Conservation (phyloP, 2,329 filamentous ascomycete species). For the Exophiala alcalophila region DNA sequence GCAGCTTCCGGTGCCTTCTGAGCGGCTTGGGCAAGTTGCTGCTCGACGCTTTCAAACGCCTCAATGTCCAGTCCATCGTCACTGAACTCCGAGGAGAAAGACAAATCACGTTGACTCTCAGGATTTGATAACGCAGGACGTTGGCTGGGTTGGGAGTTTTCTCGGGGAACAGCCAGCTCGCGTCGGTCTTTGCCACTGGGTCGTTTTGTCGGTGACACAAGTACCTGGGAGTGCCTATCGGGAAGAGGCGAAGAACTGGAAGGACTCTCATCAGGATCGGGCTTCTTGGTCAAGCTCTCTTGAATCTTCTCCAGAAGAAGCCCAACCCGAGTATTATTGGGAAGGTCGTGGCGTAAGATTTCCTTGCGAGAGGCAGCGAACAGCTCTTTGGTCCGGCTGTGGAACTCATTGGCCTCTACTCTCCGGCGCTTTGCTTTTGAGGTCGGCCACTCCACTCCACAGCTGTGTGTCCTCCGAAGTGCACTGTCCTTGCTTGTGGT, state of each 20-base stretch:
- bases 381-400: constrained; percentile 47
- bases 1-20: not conserved
- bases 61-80: constrained; percentile 48
- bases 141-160: not conserved
- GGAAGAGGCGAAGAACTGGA: constrained; percentile 47
- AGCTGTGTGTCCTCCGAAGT: constrained; percentile 65
- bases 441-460: constrained; percentile 65
- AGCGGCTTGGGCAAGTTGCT: constrained; percentile 19
- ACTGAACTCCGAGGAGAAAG: constrained; percentile 40
- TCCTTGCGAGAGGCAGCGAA: constrained; percentile 44
- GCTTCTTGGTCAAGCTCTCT: constrained; percentile 43
- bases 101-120: constrained; percentile 1
- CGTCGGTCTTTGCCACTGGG: constrained; percentile 3
- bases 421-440: constrained; percentile 62
- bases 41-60: constrained; percentile 41
- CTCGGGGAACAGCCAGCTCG: not conserved
- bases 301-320: constrained; percentile 66
- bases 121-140: not conserved
- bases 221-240: constrained; percentile 26
- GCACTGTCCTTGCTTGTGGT: constrained; percentile 47
- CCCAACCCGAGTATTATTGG: constrained; percentile 48
- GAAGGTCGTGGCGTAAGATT: constrained; percentile 38
- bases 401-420: constrained; percentile 47
- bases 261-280: constrained; percentile 33
- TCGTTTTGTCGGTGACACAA: constrained; percentile 19